Conservation (phyloP, 129 eudicot species). For the Dittrichia graveolens region DNA sequence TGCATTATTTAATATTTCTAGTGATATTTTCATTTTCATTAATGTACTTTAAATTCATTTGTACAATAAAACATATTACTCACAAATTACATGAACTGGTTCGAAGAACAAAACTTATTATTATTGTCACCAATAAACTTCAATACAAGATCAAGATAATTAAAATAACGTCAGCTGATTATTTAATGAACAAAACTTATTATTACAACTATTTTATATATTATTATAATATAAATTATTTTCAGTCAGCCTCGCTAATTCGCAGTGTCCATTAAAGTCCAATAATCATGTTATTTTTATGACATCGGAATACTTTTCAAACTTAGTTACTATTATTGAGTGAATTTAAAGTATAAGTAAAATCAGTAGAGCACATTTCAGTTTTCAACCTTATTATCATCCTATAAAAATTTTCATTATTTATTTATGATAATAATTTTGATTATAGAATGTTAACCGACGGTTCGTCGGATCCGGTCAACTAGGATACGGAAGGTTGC, state of each 20-base stretch:
- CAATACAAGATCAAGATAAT: conserved; percentile 2
- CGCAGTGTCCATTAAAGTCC: conserved; percentile 1
- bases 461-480: background rate
- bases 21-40: too few relatives aligned
- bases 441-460: conserved; percentile 4
- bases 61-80: too few relatives aligned
- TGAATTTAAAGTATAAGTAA: conserved; percentile 10
- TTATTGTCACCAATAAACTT: background rate
- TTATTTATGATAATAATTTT: conserved; percentile 5
- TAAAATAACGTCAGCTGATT: background rate
- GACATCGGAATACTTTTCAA: too few relatives aligned
- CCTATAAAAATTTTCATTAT: background rate
- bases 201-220: background rate
- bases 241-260: conserved; percentile 1
- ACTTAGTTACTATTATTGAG: background rate
- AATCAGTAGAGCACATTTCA: background rate
- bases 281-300: background rate
- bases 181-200: background rate
- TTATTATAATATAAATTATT: background rate
- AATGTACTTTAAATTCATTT: too few relatives aligned
- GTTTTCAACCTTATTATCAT: too few relatives aligned
- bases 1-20: too few relatives aligned
- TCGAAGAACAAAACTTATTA: too few relatives aligned
- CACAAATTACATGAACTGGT: too few relatives aligned
- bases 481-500: conserved; percentile 3